Percentiles rank a stretch among this genome's conserved stretches.
These are phyloP conservation scores for Fusarium sp. DNA, from an alignment of 2,329 filamentous ascomycete genomes.

Conservation along the genomic window DNA sequence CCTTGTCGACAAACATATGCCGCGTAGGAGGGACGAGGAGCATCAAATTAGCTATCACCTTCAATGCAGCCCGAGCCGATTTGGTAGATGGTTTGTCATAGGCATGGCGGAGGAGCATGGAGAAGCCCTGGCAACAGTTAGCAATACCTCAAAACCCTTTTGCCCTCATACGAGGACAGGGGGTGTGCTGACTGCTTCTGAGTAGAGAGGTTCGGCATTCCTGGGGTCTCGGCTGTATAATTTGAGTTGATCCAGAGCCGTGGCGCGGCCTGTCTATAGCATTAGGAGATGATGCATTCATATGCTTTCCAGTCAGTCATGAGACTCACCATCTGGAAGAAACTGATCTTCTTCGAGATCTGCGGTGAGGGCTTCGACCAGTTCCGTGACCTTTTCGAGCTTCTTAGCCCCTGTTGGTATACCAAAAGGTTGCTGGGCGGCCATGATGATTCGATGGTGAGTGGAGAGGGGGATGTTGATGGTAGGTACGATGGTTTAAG, in stretches of 20 bases:
- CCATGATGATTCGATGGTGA: slow-evolving; percentile 32
- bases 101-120: slow-evolving; percentile 76
- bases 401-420: slow-evolving; percentile 60
- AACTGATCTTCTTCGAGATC: slow-evolving; percentile 72
- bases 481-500: not conserved
- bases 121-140: slow-evolving; percentile 71
- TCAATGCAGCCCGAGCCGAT: slow-evolving; percentile 79
- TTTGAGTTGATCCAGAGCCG: slow-evolving; percentile 76
- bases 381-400: slow-evolving; percentile 71
- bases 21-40: slow-evolving; percentile 64
- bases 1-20: slow-evolving; percentile 52
- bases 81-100: slow-evolving; percentile 72
- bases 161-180: not conserved
- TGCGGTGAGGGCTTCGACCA: slow-evolving; percentile 69
- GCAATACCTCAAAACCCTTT: not conserved
- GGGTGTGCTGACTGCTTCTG: slow-evolving; percentile 68
- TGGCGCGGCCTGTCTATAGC: slow-evolving; percentile 66
- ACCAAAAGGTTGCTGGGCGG: slow-evolving; percentile 35
- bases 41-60: slow-evolving; percentile 82
- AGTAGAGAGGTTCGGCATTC: slow-evolving; percentile 85
- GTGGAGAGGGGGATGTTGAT: slow-evolving; percentile 7
- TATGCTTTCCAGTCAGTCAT: not conserved
- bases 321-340: slow-evolving; percentile 63
- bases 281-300: slow-evolving; percentile 21
- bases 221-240: slow-evolving; percentile 70